Percentiles rank a stretch among this genome's conserved stretches.
These are phyloP conservation scores for Venturia oleaginea DNA, from an alignment of 2,329 filamentous ascomycete genomes.

Conservation along the genomic window DNA sequence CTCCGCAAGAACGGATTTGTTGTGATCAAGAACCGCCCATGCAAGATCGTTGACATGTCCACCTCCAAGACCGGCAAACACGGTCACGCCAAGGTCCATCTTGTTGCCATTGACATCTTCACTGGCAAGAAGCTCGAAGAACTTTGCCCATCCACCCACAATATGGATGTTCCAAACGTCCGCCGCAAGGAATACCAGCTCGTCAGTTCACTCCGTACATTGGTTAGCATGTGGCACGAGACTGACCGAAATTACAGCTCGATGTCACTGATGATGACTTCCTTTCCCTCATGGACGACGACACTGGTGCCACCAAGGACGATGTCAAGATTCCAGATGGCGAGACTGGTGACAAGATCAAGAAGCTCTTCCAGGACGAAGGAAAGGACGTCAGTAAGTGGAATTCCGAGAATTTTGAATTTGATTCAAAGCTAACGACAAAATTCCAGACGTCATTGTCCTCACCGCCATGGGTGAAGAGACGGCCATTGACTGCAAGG, in stretches of 20 bases:
- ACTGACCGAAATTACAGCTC: conserved; percentile 46
- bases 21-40: conserved; percentile 96
- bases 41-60: conserved; percentile 99
- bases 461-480: conserved; percentile 96
- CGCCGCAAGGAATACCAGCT: conserved; percentile 84
- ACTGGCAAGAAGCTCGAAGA: conserved; percentile 99
- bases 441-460: conserved; percentile 69
- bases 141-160: conserved; percentile 91
- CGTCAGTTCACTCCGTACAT: conserved; percentile 51
- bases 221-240: neutral
- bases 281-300: conserved; percentile 86
- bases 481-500: conserved; percentile 85
- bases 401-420: conserved; percentile 34
- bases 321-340: conserved; percentile 90
- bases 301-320: conserved; percentile 73
- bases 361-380: conserved; percentile 67
- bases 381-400: conserved; percentile 78
- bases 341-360: conserved; percentile 81
- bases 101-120: conserved; percentile 98
- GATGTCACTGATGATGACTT: conserved; percentile 90
- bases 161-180: conserved; percentile 98
- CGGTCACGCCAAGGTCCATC: conserved; percentile 99
- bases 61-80: conserved; percentile 99
- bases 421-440: neutral
- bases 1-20: conserved; percentile 99